Evolutionary conservation across 2,329 filamentous ascomycete species (phyloP).

Genomic region (Chalaropsis ovoidea): DNA sequence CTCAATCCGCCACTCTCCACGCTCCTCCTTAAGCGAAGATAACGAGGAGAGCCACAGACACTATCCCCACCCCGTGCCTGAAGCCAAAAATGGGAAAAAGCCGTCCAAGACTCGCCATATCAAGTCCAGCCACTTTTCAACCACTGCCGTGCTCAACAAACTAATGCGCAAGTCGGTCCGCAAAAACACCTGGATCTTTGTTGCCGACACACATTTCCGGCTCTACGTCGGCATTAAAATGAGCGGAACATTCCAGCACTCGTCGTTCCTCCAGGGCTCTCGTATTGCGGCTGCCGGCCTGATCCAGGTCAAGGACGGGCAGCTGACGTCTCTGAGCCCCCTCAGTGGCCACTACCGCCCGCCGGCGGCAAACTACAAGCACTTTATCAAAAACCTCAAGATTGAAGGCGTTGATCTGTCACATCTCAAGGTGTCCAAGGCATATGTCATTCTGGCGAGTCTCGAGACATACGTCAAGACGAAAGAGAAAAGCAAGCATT

Average conservation of each 20-base stretch:
- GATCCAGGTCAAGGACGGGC: slow-evolving; percentile 74
- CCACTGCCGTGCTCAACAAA: slow-evolving; percentile 66
- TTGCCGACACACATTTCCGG: slow-evolving; percentile 72
- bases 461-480: slow-evolving; percentile 69
- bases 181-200: slow-evolving; percentile 91
- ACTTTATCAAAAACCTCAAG: slow-evolving; percentile 64
- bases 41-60: slow-evolving; percentile 39
- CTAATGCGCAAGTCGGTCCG: slow-evolving; percentile 67
- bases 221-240: slow-evolving; percentile 87
- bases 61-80: slow-evolving; percentile 18
- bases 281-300: slow-evolving; percentile 74
- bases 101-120: slow-evolving; percentile 21
- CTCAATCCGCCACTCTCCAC: slow-evolving; percentile 29
- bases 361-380: slow-evolving; percentile 69
- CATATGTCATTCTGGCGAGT: slow-evolving; percentile 72
- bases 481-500: slow-evolving; percentile 49
- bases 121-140: slow-evolving; percentile 49
- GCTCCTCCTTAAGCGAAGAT: slow-evolving; percentile 31
- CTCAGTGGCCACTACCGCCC: slow-evolving; percentile 75
- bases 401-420: slow-evolving; percentile 69
- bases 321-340: slow-evolving; percentile 61
- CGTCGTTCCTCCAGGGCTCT: slow-evolving; percentile 73
- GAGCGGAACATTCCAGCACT: slow-evolving; percentile 81
- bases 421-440: slow-evolving; percentile 66
- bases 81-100: slow-evolving; percentile 16